Evolutionary conservation across 805 yeast species (phyloP).

Genomic region (Candida maltosa): DNA sequence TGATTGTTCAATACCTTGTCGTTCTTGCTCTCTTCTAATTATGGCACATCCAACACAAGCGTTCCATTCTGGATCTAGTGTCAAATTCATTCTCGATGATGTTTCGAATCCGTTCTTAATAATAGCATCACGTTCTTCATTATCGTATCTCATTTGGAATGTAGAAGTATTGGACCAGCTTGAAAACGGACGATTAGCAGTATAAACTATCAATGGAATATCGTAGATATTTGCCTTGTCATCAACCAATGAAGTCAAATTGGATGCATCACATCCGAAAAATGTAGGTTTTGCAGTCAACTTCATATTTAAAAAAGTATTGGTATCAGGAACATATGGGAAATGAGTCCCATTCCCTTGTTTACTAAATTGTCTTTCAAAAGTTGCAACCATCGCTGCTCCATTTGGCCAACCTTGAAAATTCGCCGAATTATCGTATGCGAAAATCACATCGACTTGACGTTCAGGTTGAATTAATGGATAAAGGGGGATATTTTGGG

Average conservation of each 20-base stretch:
- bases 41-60: slow-evolving; percentile 83
- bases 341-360: slow-evolving; percentile 61
- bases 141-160: slow-evolving; percentile 58
- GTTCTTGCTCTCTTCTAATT: slow-evolving; percentile 73
- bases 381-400: slow-evolving; percentile 28
- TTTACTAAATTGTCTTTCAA: slow-evolving; percentile 28
- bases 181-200: slow-evolving; percentile 69
- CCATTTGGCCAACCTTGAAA: slow-evolving; percentile 37
- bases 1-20: slow-evolving; percentile 55
- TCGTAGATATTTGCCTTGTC: slow-evolving; percentile 25
- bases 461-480: slow-evolving; percentile 30
- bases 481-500: slow-evolving; percentile 33
- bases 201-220: slow-evolving; percentile 77
- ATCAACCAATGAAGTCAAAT: slow-evolving; percentile 48
- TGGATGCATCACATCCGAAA: slow-evolving; percentile 75
- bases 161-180: slow-evolving; percentile 72
- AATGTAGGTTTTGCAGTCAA: slow-evolving; percentile 70
- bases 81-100: slow-evolving; percentile 61
- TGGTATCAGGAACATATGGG: slow-evolving; percentile 76
- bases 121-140: slow-evolving; percentile 54
- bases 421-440: slow-evolving; percentile 36
- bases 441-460: slow-evolving; percentile 31
- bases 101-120: slow-evolving; percentile 74
- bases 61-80: slow-evolving; percentile 66
- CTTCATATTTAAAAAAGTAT: slow-evolving; percentile 56